Evolutionary conservation across 2,329 filamentous ascomycete species (phyloP), one percentile per base, ranked within the genome.

Genomic region (Verticillium longisporum): DNA sequence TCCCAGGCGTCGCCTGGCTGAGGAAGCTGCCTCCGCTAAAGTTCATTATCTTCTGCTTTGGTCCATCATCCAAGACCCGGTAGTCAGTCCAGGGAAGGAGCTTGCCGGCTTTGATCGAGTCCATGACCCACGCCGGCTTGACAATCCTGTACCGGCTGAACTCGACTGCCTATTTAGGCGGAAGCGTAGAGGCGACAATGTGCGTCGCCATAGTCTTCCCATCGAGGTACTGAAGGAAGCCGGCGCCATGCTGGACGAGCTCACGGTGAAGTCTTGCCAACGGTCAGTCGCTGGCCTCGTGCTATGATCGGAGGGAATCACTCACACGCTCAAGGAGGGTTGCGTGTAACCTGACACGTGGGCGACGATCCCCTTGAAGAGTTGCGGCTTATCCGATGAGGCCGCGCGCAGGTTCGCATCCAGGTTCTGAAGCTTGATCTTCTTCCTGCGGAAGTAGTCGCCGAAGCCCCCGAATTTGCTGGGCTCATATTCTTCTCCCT

Each of bases 261-360:
- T 97, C 83, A 59, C 81, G 87, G 76, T 97, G 94, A 18, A 99
- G 83, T 55, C 80, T 82, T 59, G 15, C n/a, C 41, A 18, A 33
- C 13, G 15, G 54, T 55, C 32, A 34, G 54, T 21, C 13, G 3
- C 15, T n/a, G 13, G 32, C 15, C 11, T 34, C 2, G 13, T 4
- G 15, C 5, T 31, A 1, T 9, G 26, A 14, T 31, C 11, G 26
- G 14, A 21, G 21, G 36, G 31, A 33, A 6, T 2, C 11, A 72
- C 80, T 68, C 69, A 80, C 80, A 97, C 86, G 67, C 92, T 93
- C 59, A 97, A 79, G 1, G 93, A 92, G 1, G 95, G 95, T 68
- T 98, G 94, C 0, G 95, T 99, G 72, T 98, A 99, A 57, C 95
- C 95, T 68, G 93, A 96, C 31, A 99, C 89, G 74, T 97, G 91